phyloP scores from a whole-genome alignment of 2,329 filamentous ascomycete species.

The Rachicladosporium sp. region DNA sequence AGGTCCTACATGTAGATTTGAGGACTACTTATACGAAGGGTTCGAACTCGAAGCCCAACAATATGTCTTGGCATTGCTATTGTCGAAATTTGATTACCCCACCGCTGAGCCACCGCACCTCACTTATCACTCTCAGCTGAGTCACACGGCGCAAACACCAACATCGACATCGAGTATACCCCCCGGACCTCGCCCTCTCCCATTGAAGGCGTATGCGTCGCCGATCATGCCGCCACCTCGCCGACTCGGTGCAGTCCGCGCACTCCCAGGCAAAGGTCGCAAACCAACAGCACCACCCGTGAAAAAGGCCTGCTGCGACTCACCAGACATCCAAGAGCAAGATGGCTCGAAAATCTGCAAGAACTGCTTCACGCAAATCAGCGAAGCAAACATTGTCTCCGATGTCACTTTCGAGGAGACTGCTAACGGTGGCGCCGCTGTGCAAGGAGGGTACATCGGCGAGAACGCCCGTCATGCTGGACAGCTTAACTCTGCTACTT shows the following conservation, averaged over 20 bases:
- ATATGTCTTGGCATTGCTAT: no score
- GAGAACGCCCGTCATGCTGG: conserved; percentile 74
- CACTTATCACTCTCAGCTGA: no score
- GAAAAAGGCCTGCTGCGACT: conserved; percentile 13
- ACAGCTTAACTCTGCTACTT: conserved; percentile 38
- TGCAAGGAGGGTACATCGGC: conserved; percentile 79
- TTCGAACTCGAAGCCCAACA: no score
- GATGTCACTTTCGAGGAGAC: conserved; percentile 88
- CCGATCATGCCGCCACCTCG: conserved; percentile 5
- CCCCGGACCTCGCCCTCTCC: no score
- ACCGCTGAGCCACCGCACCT: no score
- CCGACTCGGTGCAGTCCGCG: conserved; percentile 1
- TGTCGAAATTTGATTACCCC: no score
- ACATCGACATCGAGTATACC: no score
- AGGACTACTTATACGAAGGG: no score
- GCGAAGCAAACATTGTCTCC: conserved; percentile 78
- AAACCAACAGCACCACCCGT: conserved; percentile 1
- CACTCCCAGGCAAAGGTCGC: conserved; percentile 4
- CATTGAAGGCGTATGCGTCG: no score
- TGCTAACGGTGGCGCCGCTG: conserved; percentile 70
- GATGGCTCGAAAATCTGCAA: conserved; percentile 50
- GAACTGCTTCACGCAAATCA: conserved; percentile 72
- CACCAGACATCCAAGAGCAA: conserved; percentile 18
- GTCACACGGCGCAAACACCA: no score
- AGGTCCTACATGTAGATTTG: no score